Conservation (phyloP, 345 rosid species). For the Firmiana major region DNA sequence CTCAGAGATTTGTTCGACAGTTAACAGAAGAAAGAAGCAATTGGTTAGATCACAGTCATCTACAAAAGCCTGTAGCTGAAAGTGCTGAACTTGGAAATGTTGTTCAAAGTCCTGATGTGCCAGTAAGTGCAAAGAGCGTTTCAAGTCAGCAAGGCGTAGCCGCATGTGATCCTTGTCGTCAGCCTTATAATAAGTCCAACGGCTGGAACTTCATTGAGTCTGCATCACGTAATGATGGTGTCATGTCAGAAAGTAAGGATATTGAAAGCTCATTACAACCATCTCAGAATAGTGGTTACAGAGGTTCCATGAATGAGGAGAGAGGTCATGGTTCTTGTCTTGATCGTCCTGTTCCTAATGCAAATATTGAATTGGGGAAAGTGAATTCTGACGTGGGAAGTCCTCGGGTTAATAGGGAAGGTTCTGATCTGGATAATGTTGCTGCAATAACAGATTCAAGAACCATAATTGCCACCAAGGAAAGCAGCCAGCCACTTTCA, state of each 20-base stretch:
- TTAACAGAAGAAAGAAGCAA: constrained; percentile 39
- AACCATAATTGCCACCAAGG: constrained; percentile 29
- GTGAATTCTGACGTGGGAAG: constrained; percentile 33
- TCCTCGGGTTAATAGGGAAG: constrained; percentile 34
- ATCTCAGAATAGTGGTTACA: constrained; percentile 24
- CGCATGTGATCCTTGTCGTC: constrained; percentile 29
- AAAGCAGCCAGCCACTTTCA: constrained; percentile 35
- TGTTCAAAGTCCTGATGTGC: constrained; percentile 36
- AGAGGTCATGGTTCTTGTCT: constrained; percentile 26
- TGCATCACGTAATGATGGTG: constrained; percentile 14
- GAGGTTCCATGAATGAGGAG: constrained; percentile 21
- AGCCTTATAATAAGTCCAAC: constrained; percentile 33
- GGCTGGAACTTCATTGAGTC: constrained; percentile 48
- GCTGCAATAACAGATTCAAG: constrained; percentile 32
- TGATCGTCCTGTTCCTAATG: constrained; percentile 39
- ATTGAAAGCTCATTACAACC: constrained; percentile 32
- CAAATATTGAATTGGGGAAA: constrained; percentile 27
- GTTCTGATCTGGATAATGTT: constrained; percentile 33
- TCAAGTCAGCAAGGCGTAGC: constrained; percentile 29
- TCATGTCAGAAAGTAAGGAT: constrained; percentile 26
- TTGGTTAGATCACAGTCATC: constrained; percentile 36
- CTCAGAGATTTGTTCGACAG: constrained; percentile 33
- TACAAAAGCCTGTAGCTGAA: constrained; percentile 44
- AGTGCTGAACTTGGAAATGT: constrained; percentile 39
- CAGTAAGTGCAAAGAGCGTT: constrained; percentile 29